Conservation (phyloP, 1,284 basidiomycete species). For the Tilletia caries region DNA sequence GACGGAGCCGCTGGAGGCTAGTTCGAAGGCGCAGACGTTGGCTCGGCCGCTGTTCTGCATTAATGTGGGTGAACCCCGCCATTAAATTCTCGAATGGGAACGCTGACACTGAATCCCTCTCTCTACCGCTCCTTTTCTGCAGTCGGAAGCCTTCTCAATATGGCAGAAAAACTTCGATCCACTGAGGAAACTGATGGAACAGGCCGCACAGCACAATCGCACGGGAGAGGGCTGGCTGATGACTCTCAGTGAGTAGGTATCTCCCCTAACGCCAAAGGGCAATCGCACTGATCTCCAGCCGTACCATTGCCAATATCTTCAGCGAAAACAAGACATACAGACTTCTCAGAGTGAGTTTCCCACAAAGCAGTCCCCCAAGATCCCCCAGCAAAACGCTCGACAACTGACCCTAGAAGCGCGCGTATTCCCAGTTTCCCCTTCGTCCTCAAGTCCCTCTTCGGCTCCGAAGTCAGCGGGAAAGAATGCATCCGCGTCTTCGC, state of each 20-base stretch:
- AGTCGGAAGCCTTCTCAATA: constrained; percentile 37
- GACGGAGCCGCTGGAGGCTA: constrained; percentile 15
- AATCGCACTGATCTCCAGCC: not conserved
- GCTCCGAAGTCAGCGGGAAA: constrained; percentile 1
- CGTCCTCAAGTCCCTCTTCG: constrained; percentile 2
- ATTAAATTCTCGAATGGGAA: too few relatives aligned
- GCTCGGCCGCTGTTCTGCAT: constrained; percentile 41
- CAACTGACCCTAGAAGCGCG: too few relatives aligned
- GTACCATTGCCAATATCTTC: too few relatives aligned
- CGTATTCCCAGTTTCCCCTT: constrained; percentile 3
- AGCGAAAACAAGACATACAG: constrained; percentile 10
- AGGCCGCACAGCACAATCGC: constrained; percentile 21
- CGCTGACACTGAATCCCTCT: too few relatives aligned
- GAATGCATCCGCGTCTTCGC: constrained; percentile 6
- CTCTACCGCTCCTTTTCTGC: not conserved
- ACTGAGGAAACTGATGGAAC: constrained; percentile 26
- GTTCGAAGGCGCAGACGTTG: constrained; percentile 15
- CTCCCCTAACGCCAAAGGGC: not conserved
- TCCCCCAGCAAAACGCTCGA: too few relatives aligned
- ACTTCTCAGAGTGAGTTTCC: not conserved
- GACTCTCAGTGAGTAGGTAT: constrained; percentile 21
- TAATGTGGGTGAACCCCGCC: constrained; percentile 21
- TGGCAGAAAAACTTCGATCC: constrained; percentile 40
- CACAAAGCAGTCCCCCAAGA: not conserved
- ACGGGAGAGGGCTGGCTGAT: constrained; percentile 32